Percentiles rank a stretch among this genome's conserved stretches.
Conservation (phyloP, 208 protist species). For the Acanthamoeba royreba region DNA sequence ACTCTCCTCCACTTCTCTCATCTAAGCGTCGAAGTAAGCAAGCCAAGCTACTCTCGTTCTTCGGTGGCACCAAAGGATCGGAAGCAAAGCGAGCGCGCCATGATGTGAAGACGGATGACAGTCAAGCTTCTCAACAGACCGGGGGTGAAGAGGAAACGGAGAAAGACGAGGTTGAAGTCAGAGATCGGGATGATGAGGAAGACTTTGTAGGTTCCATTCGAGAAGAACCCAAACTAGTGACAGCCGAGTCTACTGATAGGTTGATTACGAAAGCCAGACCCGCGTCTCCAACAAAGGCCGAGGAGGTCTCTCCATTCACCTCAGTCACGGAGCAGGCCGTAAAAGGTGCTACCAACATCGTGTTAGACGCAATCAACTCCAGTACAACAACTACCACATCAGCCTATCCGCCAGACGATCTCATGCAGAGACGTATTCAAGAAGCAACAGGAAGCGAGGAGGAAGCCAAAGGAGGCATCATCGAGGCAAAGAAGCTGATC, state of each 20-base stretch:
- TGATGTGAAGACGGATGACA: neutral
- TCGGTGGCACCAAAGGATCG: neutral
- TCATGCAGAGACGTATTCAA: too few relatives aligned
- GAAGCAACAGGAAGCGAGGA: too few relatives aligned
- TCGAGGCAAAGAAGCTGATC: too few relatives aligned
- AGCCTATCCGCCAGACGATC: too few relatives aligned
- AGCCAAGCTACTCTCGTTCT: neutral
- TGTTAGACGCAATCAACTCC: neutral
- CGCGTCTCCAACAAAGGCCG: neutral
- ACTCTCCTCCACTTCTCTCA: neutral
- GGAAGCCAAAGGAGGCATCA: too few relatives aligned
- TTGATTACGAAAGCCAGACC: neutral
- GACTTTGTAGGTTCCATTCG: neutral
- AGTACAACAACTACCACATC: too few relatives aligned
- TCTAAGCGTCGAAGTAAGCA: neutral
- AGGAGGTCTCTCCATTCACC: neutral
- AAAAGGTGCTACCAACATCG: neutral
- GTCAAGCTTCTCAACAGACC: neutral
- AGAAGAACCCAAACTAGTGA: neutral
- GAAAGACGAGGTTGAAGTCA: too few relatives aligned
- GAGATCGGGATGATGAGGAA: neutral
- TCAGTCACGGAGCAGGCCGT: neutral
- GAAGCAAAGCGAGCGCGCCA: neutral
- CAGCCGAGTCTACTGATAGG: neutral
- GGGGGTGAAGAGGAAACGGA: too few relatives aligned